Evolutionary conservation across 73 alveolate species (phyloP), one percentile per base, ranked within the genome.

Genomic region (Paramecium tetraurelia): DNA sequence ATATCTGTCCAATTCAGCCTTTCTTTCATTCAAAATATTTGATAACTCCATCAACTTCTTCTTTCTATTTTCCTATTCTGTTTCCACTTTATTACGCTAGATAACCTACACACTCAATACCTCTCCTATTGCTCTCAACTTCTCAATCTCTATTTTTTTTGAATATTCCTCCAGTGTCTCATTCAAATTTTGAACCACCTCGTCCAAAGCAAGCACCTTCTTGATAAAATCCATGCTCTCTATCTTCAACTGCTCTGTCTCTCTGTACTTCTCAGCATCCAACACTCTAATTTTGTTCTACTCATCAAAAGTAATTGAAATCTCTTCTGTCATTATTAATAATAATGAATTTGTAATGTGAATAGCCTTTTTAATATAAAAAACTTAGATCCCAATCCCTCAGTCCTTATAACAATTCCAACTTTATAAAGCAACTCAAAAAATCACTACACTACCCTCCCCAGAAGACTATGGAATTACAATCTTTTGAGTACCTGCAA

Each of bases 81-180:
- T 95, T 77, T 97, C 99, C 24, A 97, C 94, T 93, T 93, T 95
- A 94, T 97, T 97, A 83, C 99, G 33, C 90, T 80, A 43, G 3
- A 0, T 24, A 43, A 31, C 21, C 48, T 7, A 40, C 3, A 16
- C 31, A 40, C 43, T 35, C 35, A 31, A 29, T 80, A 75, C 96
- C 14, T 96, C 97, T 24, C 99, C 99, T 9, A 96, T 96, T 3
- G 99, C 98, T 88, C 97, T 96, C 14, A 97, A 92, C 84, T 97
- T 97, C 57, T 97, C 98, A 14, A 93, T 93, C 89, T 97, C 99
- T 41, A 97, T 97, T 76, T 96, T 97, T 85, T 92, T 83, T 7
- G 99, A 98, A 93, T 97, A 95, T 16, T 94, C 93, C 43, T 97
- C 99, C 27, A 96, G 77, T 50, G 97, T 93, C 48, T 95, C 98